phyloP scores from a whole-genome alignment of 331 rosid species.

The Rosa hybrid region DNA sequence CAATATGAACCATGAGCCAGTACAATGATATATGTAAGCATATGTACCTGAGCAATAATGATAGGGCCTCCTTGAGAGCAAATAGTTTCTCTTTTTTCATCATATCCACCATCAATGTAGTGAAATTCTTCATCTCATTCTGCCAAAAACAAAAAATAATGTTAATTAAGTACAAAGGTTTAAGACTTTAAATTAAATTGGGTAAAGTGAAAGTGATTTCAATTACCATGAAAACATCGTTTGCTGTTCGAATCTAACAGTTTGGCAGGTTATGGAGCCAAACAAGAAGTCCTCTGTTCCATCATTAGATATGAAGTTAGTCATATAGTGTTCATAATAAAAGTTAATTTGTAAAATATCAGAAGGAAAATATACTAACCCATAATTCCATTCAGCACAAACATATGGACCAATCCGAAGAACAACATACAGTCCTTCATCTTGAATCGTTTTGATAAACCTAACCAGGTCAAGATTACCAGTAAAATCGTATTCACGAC shows the following conservation, averaged over 20 bases:
- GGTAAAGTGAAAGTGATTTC: not conserved
- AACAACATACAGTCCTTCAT: constrained; percentile 31
- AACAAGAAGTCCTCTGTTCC: constrained; percentile 44
- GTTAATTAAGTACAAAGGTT: not conserved
- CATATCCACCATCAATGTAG: constrained; percentile 32
- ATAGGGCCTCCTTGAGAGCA: constrained; percentile 4
- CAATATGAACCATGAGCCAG: too few relatives aligned
- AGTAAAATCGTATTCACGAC: constrained; percentile 38
- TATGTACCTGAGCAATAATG: too few relatives aligned
- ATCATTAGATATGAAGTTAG: not conserved
- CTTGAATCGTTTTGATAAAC: constrained; percentile 34
- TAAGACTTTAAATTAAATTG: not conserved
- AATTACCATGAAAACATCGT: constrained; percentile 30
- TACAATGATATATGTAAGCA: too few relatives aligned
- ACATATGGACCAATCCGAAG: constrained; percentile 46
- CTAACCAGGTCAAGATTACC: constrained; percentile 32
- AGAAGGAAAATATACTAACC: constrained; percentile 6
- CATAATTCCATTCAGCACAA: constrained; percentile 61
- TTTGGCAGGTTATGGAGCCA: constrained; percentile 49
- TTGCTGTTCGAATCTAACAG: constrained; percentile 34
- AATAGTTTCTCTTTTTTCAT: constrained; percentile 35
- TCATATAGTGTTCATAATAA: not conserved
- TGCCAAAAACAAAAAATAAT: not conserved
- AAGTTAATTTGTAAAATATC: not conserved
- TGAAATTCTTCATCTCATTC: constrained; percentile 40